Evolutionary conservation across 2,329 filamentous ascomycete genomes (phyloP).

Genomic region (Hypoxylon sp.): DNA sequence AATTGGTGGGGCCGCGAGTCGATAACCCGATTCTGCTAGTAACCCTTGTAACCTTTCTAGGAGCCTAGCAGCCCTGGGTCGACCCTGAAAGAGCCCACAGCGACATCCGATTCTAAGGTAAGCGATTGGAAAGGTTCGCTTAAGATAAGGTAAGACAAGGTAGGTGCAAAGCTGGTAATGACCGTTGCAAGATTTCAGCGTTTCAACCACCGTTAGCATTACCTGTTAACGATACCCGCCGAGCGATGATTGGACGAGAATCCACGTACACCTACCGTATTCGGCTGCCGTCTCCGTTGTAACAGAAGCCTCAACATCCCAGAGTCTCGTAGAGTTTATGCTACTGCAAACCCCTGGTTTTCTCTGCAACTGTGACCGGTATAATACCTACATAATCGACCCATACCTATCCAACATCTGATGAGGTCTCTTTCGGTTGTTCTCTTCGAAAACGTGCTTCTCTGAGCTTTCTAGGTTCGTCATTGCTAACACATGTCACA

Average conservation of each 20-base stretch:
- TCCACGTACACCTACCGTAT: slow-evolving; percentile 28
- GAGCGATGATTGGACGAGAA: slow-evolving; percentile 25
- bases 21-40: slow-evolving; percentile 26
- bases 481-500: slow-evolving; percentile 24
- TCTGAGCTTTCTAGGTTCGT: slow-evolving; percentile 5
- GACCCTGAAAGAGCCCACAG: slow-evolving; percentile 19
- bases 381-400: slow-evolving; percentile 23
- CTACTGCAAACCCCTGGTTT: slow-evolving; percentile 25
- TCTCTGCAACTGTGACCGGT: slow-evolving; percentile 11
- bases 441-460: slow-evolving; percentile 7
- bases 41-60: slow-evolving; percentile 8
- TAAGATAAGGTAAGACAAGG: slow-evolving; percentile 1
- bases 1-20: slow-evolving; percentile 21
- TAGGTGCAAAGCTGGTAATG: slow-evolving; percentile 11
- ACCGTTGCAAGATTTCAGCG: slow-evolving; percentile 26
- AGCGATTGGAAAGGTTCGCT: slow-evolving; percentile 22
- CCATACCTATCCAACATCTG: slow-evolving; percentile 23
- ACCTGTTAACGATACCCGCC: slow-evolving; percentile 13
- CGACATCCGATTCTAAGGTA: slow-evolving; percentile 11
- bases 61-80: neutral
- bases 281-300: slow-evolving; percentile 30
- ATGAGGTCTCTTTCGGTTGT: slow-evolving; percentile 16
- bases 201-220: slow-evolving; percentile 25
- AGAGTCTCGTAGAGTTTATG: slow-evolving; percentile 36
- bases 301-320: slow-evolving; percentile 26